phyloP scores from a whole-genome alignment of 257 asterid genomes.

The Ehretia macrophylla region DNA sequence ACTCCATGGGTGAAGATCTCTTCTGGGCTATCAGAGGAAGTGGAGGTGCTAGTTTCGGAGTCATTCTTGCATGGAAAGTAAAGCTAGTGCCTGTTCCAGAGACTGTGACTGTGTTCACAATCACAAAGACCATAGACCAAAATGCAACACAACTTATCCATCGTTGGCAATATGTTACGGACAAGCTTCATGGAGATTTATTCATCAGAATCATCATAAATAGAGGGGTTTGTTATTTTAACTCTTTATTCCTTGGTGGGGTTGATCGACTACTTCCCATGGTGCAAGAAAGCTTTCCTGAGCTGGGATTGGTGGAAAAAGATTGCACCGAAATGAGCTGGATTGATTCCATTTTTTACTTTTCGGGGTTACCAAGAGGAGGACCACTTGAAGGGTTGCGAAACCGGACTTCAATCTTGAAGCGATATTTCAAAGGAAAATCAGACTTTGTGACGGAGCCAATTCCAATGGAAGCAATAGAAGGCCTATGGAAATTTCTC shows the following conservation, averaged over 20 bases:
- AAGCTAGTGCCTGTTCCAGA: conserved; percentile 20
- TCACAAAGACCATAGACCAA: conserved; percentile 25
- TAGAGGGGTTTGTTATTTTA: conserved; percentile 18
- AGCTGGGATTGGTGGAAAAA: conserved; percentile 26
- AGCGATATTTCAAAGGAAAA: conserved; percentile 22
- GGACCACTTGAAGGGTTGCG: background rate
- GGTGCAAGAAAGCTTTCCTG: conserved; percentile 33
- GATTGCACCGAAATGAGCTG: conserved; percentile 44
- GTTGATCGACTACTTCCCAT: conserved; percentile 19
- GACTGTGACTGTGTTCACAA: conserved; percentile 33
- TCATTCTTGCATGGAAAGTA: conserved; percentile 31
- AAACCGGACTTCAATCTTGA: background rate
- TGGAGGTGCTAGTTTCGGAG: conserved; percentile 41
- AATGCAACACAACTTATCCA: conserved; percentile 36
- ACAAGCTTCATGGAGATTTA: conserved; percentile 30
- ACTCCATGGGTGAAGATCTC: conserved; percentile 45
- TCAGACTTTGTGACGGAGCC: conserved; percentile 33
- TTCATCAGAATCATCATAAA: conserved; percentile 18
- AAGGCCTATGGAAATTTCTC: conserved; percentile 31
- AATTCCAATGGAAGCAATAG: conserved; percentile 21
- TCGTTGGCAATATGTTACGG: conserved; percentile 39
- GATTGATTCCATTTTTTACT: conserved; percentile 28
- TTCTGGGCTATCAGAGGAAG: conserved; percentile 56
- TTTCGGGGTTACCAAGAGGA: conserved; percentile 12
- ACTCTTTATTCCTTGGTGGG: conserved; percentile 28